Evolutionary conservation across 2,329 filamentous ascomycete species (phyloP).

Genomic region (Aureobasidium sp.): DNA sequence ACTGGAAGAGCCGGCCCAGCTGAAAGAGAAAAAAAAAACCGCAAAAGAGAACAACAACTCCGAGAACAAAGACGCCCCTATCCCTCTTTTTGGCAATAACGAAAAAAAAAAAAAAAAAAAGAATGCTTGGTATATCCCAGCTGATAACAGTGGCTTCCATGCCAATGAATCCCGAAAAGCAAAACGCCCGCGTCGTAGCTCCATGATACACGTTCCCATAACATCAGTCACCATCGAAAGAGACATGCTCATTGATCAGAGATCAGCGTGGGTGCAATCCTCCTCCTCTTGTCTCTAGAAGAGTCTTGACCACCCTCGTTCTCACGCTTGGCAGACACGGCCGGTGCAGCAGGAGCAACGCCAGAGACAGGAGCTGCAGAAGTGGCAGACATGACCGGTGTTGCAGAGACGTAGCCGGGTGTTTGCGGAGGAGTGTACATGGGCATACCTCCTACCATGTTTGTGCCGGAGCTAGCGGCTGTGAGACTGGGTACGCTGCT

Average conservation of each 20-base stretch:
- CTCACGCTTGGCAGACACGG: conserved; percentile 29
- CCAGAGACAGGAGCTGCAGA: neutral
- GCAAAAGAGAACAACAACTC: no score
- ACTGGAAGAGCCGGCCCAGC: no score
- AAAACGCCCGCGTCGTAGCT: neutral
- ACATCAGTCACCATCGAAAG: no score
- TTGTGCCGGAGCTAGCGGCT: conserved; percentile 57
- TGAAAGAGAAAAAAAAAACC: no score
- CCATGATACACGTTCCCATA: neutral
- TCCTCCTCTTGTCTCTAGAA: conserved; percentile 37
- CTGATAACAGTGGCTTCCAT: no score
- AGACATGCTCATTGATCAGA: neutral
- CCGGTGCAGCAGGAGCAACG: conserved; percentile 12
- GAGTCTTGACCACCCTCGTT: conserved; percentile 31
- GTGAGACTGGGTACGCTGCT: conserved; percentile 71
- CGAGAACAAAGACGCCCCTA: no score
- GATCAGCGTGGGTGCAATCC: conserved; percentile 37
- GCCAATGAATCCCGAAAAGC: no score
- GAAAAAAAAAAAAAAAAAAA: no score
- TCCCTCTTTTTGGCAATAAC: no score
- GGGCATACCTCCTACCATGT: conserved; percentile 49
- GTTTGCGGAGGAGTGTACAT: conserved; percentile 89
- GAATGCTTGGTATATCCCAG: no score
- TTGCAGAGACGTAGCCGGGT: conserved; percentile 50
- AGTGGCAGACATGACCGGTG: conserved; percentile 30